Evolutionary conservation across 2,329 filamentous ascomycete genomes (phyloP).

Genomic region (Ramularia endophylla): DNA sequence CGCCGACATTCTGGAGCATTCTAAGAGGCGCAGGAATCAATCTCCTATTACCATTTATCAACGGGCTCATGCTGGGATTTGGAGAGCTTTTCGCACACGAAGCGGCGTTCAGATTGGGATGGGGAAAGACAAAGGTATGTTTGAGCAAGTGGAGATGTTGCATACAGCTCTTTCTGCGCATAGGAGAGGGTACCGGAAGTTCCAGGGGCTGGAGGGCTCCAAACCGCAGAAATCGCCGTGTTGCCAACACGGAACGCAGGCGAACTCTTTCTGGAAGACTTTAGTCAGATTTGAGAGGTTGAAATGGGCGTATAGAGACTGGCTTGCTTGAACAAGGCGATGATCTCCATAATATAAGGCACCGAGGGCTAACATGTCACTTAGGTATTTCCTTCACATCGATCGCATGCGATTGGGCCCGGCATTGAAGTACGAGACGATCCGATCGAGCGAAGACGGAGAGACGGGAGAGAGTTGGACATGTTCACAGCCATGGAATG

Average conservation of each 20-base stretch:
- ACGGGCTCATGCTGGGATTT: constrained; percentile 97
- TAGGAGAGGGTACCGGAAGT: no score
- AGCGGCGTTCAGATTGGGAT: constrained; percentile 53
- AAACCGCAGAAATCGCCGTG: no score
- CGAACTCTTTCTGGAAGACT: no score
- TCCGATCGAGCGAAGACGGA: constrained; percentile 50
- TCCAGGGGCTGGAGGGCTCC: no score
- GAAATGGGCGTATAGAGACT: neutral
- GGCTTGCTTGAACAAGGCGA: no score
- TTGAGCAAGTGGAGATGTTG: neutral
- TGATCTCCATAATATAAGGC: no score
- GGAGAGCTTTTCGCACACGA: constrained; percentile 40
- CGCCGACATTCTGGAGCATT: constrained; percentile 80
- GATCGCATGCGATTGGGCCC: constrained; percentile 67
- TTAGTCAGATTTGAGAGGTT: neutral
- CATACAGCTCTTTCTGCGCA: no score
- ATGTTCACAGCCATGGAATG: constrained; percentile 65
- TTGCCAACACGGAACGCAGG: no score
- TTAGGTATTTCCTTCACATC: constrained; percentile 55
- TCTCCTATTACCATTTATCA: constrained; percentile 88
- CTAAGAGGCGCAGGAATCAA: constrained; percentile 90
- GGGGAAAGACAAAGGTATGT: constrained; percentile 86
- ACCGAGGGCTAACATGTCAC: constrained; percentile 3
- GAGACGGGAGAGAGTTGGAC: constrained; percentile 51
- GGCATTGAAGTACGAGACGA: constrained; percentile 75